A percentile compares a stretch with the other conserved stretches of the same genome.
These are phyloP conservation scores for Picea glauca DNA, from an alignment of 75 land plant species.

Conservation along the genomic window DNA sequence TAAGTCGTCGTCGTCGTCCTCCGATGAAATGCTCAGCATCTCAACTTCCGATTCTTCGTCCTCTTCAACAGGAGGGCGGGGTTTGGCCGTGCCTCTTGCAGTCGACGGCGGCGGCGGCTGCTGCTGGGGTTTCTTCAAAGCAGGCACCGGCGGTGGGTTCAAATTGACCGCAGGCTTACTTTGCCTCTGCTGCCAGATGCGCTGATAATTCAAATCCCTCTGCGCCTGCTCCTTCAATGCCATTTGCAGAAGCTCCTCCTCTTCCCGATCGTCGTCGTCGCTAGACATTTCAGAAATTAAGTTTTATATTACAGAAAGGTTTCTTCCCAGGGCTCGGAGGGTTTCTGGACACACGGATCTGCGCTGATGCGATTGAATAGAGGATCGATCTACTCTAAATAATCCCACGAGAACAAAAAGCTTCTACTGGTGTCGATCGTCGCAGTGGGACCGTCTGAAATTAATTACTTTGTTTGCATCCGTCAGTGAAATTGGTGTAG, in stretches of 20 bases:
- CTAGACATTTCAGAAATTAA: constrained; percentile 29
- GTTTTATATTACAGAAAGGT: no score
- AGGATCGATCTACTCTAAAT: neutral
- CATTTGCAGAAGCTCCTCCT: constrained; percentile 90
- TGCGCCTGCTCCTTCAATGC: constrained; percentile 81
- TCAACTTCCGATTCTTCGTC: constrained; percentile 97
- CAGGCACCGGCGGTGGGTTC: constrained; percentile 31
- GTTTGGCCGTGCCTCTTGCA: neutral
- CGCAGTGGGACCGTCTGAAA: neutral
- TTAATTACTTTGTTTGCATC: neutral
- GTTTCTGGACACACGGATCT: neutral
- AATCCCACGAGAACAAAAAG: neutral
- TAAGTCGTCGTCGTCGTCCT: constrained; percentile 65
- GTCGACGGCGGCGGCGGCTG: neutral
- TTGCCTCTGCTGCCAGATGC: constrained; percentile 12
- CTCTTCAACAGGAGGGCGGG: constrained; percentile 37
- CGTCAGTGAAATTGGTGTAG: neutral
- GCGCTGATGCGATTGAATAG: neutral
- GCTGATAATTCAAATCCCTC: constrained; percentile 56
- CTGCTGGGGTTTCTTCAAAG: constrained; percentile 12
- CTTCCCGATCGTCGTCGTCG: constrained; percentile 70
- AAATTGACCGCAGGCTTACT: constrained; percentile 44
- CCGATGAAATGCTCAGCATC: constrained; percentile 90
- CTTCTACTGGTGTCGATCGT: neutral
- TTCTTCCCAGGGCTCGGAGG: neutral